Conservation (phyloP, 345 rosid genomes). For the Melaleuca alternifolia region DNA sequence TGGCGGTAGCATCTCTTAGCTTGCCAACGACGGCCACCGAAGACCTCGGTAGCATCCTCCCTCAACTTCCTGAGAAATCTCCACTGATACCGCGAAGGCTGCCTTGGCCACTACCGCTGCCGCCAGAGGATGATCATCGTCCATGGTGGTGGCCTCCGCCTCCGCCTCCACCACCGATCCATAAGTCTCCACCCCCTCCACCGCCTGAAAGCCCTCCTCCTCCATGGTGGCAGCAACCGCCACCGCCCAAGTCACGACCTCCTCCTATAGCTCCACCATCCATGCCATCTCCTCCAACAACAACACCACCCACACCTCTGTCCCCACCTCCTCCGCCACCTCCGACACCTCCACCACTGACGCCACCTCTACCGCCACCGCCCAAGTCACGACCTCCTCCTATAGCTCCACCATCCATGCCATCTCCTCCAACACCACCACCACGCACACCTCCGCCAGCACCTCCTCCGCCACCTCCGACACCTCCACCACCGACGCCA, state of each 20-base stretch:
- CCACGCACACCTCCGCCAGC: not conserved
- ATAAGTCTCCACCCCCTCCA: not conserved
- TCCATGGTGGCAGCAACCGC: too few relatives aligned
- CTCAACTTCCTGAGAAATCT: too few relatives aligned
- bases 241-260: not conserved
- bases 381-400: not conserved
- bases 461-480: not conserved
- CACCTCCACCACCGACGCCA: not conserved
- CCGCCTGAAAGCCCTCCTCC: not conserved
- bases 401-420: not conserved
- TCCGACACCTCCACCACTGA: not conserved
- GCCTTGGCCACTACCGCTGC: too few relatives aligned
- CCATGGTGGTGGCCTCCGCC: too few relatives aligned
- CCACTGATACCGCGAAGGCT: too few relatives aligned
- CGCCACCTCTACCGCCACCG: not conserved
- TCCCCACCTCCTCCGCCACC: not conserved
- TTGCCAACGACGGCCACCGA: not conserved
- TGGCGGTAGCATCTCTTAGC: not conserved
- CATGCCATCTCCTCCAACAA: too few relatives aligned
- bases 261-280: not conserved
- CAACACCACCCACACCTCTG: not conserved
- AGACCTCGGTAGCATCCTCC: not conserved
- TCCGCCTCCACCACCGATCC: not conserved
- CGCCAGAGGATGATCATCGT: too few relatives aligned
- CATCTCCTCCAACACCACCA: not conserved